Evolutionary conservation across 1,284 basidiomycete species (phyloP), one percentile per base, ranked within the genome.

Genomic region (Ceratobasidium sp.): DNA sequence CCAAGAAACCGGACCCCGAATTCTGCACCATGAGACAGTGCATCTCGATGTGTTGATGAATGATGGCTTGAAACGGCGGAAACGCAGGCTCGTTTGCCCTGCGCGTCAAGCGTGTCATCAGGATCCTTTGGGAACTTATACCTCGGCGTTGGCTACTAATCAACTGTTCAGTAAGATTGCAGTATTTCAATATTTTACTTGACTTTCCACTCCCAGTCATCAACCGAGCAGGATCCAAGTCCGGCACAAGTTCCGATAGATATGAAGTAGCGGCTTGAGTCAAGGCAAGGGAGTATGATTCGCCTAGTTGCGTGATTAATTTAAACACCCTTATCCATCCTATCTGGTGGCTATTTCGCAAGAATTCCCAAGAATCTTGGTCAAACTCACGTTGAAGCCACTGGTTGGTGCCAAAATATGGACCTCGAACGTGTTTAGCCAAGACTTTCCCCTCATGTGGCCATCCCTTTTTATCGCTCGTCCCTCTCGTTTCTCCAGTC

Each of bases 1-100:
- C 48, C n/a, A n/a, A 66, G 4, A 29, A 7, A 2, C 64, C 64
- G 54, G 54, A 66, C 27, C 64, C 64, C 22, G 39, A 66, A 8
- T 11, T 53, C 7, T 66, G 46, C 2, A 66, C 64, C n/a, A 53
- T 53, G 11, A 51, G 9, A 22, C 48, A 66, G 37, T 66, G 64
- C 5, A 37, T 9, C 14, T 53, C 11, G 31, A 66, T 66, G 11
- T 49, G 64, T 0, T 29, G 27, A 19, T 31, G 48, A 13, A 66
- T 66, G 6, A 29, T 51, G 11, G 39, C 49, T 27, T 66, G 64
- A 9, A 66, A 22, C 6, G 64, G 14, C n/a, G 48, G 63, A n/a
- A 7, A 24, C 37, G 29, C 1, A 29, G 7, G 31, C 19, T 29
- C 54, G 13, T 14, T 11, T 3, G 31, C 22, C 5, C 19, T 34